Evolutionary conservation across 495 filamentous ascomycete genomes (phyloP).

Genomic region (Bathelium albidoporum): DNA sequence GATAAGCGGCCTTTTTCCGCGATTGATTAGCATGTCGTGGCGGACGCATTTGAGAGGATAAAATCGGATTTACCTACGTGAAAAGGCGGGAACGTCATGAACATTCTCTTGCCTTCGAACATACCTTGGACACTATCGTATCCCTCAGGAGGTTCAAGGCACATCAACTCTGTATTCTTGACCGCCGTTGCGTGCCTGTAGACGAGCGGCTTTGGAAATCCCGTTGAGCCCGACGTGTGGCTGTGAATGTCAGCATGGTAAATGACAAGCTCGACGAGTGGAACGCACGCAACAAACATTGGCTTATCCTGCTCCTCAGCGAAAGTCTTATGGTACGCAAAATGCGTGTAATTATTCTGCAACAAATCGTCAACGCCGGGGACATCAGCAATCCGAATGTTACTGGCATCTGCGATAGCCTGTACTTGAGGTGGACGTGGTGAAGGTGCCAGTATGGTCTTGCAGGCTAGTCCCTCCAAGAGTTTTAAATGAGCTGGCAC

Average conservation of each 20-base stretch:
- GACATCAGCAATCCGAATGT: background rate
- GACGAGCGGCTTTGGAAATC: background rate
- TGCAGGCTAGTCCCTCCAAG: background rate
- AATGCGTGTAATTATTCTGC: background rate
- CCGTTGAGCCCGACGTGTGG: background rate
- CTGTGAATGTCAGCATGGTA: background rate
- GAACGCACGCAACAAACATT: background rate
- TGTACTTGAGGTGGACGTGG: background rate
- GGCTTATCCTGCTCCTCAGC: background rate
- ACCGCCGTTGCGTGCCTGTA: background rate
- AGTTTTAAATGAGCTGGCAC: background rate
- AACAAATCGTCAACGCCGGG: background rate
- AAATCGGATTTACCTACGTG: background rate
- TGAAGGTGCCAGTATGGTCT: background rate
- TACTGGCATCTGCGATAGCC: background rate
- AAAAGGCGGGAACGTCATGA: background rate
- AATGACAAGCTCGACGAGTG: background rate
- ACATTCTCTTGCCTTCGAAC: background rate
- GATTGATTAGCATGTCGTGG: background rate
- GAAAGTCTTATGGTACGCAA: background rate
- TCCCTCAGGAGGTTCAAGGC: background rate
- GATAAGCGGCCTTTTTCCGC: background rate
- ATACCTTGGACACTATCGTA: background rate
- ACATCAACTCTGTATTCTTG: background rate
- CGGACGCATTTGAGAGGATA: background rate